Evolutionary conservation across 176 grass and related monocot genomes (phyloP).

Genomic region (Eremochloa ophiuroides): DNA sequence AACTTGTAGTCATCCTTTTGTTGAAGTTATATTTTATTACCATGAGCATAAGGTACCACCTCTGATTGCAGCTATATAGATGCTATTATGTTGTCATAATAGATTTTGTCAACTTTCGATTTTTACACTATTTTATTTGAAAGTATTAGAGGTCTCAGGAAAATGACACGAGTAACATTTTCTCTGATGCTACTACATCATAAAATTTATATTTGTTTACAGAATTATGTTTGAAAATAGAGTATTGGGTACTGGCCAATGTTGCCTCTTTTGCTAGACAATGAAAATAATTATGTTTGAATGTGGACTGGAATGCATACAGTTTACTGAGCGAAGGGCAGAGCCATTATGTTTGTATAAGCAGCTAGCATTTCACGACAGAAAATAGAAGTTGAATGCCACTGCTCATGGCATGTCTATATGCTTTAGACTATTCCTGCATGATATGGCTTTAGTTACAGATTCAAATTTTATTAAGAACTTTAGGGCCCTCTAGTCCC

Average conservation of each 20-base stretch:
- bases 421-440: neutral
- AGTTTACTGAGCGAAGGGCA: neutral
- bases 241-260: neutral
- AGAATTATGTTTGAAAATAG: constrained; percentile 1
- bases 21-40: neutral
- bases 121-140: neutral
- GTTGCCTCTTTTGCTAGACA: neutral
- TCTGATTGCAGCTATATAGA: constrained; percentile 3
- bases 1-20: neutral
- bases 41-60: neutral
- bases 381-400: neutral
- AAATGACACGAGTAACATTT: neutral
- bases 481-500: neutral
- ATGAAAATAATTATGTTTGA: neutral
- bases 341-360: neutral
- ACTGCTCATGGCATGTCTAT: neutral
- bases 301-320: neutral
- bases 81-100: neutral
- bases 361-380: neutral
- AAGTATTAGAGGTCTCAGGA: neutral
- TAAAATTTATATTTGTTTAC: neutral
- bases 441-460: neutral
- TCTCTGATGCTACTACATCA: neutral
- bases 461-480: neutral
- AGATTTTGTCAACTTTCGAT: neutral